A percentile compares a stretch with the other conserved stretches of the same genome.
Evolutionary conservation across 768 basidiomycete species (phyloP).

Genomic region (Mycena latifolia): DNA sequence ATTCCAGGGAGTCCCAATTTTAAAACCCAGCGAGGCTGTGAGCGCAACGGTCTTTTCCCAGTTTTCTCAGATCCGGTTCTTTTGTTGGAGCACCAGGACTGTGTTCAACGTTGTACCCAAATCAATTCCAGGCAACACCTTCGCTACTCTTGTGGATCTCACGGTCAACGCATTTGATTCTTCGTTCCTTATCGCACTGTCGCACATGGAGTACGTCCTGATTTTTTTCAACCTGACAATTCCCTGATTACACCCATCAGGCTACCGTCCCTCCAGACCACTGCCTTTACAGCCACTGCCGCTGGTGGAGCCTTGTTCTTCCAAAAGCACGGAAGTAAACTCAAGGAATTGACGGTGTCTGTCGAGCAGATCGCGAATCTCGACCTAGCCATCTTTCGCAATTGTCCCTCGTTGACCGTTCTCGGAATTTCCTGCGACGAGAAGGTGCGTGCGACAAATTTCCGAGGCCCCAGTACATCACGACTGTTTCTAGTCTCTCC

Average conservation of each 20-base stretch:
- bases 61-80: neutral
- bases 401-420: slow-evolving; percentile 3
- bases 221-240: too few species aligned
- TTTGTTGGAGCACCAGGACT: slow-evolving; percentile 6
- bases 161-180: neutral
- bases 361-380: neutral
- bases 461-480: neutral
- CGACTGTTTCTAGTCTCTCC: too few species aligned
- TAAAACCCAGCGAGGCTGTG: neutral
- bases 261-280: neutral
- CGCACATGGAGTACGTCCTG: slow-evolving; percentile 18
- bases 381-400: neutral
- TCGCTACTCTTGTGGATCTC: slow-evolving; percentile 4
- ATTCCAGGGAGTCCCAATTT: neutral
- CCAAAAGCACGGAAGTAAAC: slow-evolving; percentile 13
- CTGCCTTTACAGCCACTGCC: neutral
- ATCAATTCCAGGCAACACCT: neutral
- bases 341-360: slow-evolving; percentile 14
- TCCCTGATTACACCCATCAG: too few species aligned
- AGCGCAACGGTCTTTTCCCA: neutral
- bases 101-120: neutral
- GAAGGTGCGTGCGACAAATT: neutral
- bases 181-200: slow-evolving; percentile 6
- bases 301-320: slow-evolving; percentile 8
- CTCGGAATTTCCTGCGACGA: slow-evolving; percentile 12